phyloP scores from a whole-genome alignment of 73 alveolate species.

The Blepharisma stoltei region DNA sequence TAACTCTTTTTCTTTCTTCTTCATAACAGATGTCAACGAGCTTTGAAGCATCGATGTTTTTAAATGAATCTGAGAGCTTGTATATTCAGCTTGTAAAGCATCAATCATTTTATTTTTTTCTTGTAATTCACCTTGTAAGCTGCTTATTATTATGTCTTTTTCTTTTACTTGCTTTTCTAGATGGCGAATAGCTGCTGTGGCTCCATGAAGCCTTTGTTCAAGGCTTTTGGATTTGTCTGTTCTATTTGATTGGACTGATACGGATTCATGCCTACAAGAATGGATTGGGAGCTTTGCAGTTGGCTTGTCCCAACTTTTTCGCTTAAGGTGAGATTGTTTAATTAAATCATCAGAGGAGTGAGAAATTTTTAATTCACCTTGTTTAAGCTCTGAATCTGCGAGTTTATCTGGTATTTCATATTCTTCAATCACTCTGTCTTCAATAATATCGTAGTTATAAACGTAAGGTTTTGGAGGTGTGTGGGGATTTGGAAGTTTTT shows the following conservation, averaged over 20 bases:
- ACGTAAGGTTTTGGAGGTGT: slow-evolving; percentile 3
- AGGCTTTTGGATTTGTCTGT: background rate
- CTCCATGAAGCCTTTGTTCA: slow-evolving; percentile 26
- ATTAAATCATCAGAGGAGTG: background rate
- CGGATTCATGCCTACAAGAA: background rate
- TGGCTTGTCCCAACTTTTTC: background rate
- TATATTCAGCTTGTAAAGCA: background rate
- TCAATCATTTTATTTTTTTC: slow-evolving; percentile 2
- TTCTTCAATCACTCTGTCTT: too few species aligned
- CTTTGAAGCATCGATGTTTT: slow-evolving; percentile 20
- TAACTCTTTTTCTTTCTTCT: slow-evolving; percentile 20
- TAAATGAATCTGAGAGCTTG: background rate
- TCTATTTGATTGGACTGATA: background rate
- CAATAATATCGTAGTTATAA: too few species aligned
- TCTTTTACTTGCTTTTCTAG: slow-evolving; percentile 17
- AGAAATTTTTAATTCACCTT: background rate
- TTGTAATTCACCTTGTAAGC: background rate
- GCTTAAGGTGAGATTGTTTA: background rate
- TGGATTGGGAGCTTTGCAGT: background rate
- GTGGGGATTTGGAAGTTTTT: slow-evolving; percentile 20
- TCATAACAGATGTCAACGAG: background rate
- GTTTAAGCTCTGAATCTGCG: background rate
- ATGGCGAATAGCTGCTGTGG: slow-evolving; percentile 1
- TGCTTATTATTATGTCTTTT: background rate
- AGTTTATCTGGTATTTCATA: too few species aligned